Evolutionary conservation across 2,329 filamentous ascomycete genomes (phyloP), one percentile per base, ranked within the genome.

Genomic region (Aspergillus phoenicis): DNA sequence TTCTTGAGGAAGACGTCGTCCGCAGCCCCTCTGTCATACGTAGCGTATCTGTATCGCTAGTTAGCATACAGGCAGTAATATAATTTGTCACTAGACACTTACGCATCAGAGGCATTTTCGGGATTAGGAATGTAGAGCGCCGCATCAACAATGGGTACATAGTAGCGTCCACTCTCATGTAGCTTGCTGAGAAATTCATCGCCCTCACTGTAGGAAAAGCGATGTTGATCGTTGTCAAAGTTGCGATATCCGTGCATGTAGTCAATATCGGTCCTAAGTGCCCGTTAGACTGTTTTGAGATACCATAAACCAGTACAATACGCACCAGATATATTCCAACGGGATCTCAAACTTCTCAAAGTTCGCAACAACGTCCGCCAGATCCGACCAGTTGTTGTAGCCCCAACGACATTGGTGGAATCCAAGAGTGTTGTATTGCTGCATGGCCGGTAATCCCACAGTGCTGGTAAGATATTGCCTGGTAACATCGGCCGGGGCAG

Each of bases 331-430:
- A 38, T 75, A 82, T 66, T 85, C 83, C 2, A 87, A 74, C 0
- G 85, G 85, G 58, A 88, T 87, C 30, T 80, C 76, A 60, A 85
- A 86, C 20, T 77, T 78, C 60, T 78, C 80, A 72, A 83, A 85
- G 55, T 80, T 81, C 52, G 83, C 76, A 33, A 85, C 79, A 10
- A 86, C 81, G 64, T 84, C 84, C 64, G 89, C 83, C 3, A 91
- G 71, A 28, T 86, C 82, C 1, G 85, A 84, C 86, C 89, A 92
- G 68, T 91, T 91, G 41, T 83, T 79, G 72, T 95, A 95, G 0
- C 91, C 91, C 87, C 91, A 95, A 61, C 90, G 84, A 68, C 91
- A 94, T 72, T 96, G 91, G 66, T 96, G 91, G 71, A 84, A 94
- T 0, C 92, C 92, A 62, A 96, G 86, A 0, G 88, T 87, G 82